These are phyloP conservation scores for Apiospora saccharicola DNA, from an alignment of 2,329 filamentous ascomycete genomes.

Conservation along the genomic window DNA sequence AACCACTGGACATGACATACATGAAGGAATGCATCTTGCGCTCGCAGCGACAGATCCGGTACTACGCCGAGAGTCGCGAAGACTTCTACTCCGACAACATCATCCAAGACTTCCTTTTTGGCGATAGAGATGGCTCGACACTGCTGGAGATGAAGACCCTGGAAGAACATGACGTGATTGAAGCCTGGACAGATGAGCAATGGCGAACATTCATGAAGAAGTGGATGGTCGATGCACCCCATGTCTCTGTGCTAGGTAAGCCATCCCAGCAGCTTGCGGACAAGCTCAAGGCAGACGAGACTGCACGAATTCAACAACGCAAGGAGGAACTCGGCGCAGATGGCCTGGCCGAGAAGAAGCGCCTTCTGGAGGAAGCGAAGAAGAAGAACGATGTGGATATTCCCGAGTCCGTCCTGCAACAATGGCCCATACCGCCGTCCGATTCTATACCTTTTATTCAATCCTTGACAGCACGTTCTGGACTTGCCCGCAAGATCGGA, in stretches of 20 bases:
- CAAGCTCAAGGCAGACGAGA: conserved; percentile 82
- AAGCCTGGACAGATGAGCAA: conserved; percentile 80
- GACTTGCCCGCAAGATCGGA: conserved; percentile 77
- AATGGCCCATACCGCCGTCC: conserved; percentile 82
- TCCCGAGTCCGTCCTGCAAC: conserved; percentile 79
- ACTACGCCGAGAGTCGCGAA: conserved; percentile 81
- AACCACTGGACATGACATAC: conserved; percentile 88
- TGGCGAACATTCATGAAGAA: conserved; percentile 85
- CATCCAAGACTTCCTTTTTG: conserved; percentile 92
- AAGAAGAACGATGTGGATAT: conserved; percentile 88
- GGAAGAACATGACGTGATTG: conserved; percentile 71
- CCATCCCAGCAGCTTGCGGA: conserved; percentile 82
- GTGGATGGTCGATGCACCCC: conserved; percentile 85
- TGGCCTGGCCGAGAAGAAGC: conserved; percentile 76
- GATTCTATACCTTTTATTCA: conserved; percentile 96
- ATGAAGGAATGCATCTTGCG: conserved; percentile 86
- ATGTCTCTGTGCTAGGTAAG: conserved; percentile 87
- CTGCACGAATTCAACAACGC: conserved; percentile 78
- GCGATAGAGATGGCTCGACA: conserved; percentile 81
- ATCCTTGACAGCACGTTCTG: conserved; percentile 83
- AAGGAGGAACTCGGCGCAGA: conserved; percentile 82
- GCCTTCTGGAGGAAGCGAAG: conserved; percentile 84
- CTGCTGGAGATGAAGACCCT: conserved; percentile 66
- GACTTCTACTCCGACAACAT: conserved; percentile 84
- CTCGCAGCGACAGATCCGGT: conserved; percentile 82